phyloP scores from a whole-genome alignment of 768 basidiomycete genomes.

The Amylocystis lapponica region DNA sequence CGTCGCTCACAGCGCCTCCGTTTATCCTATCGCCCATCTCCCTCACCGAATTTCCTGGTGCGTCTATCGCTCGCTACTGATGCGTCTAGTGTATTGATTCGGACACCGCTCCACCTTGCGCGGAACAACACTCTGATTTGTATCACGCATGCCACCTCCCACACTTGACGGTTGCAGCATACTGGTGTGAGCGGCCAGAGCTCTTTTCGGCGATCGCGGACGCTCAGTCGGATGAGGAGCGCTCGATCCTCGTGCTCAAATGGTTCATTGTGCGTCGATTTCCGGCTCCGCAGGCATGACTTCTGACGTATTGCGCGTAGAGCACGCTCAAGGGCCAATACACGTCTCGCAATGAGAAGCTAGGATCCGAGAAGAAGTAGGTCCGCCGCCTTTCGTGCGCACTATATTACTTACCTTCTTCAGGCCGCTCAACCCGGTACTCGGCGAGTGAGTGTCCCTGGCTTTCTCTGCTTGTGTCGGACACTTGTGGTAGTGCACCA shows the following conservation, averaged over 20 bases:
- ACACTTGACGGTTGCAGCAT: slow-evolving; percentile 44
- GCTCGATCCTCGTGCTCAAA: slow-evolving; percentile 74
- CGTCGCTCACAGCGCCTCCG: slow-evolving; percentile 76
- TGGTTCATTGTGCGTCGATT: slow-evolving; percentile 85
- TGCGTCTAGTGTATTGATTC: not conserved
- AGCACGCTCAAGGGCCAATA: slow-evolving; percentile 94
- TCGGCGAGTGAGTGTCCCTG: slow-evolving; percentile 67
- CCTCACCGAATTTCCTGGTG: slow-evolving; percentile 88
- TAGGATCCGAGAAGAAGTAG: slow-evolving; percentile 97
- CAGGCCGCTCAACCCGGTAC: slow-evolving; percentile 92
- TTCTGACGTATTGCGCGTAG: slow-evolving; percentile 30
- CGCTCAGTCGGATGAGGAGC: slow-evolving; percentile 65
- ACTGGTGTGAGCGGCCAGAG: slow-evolving; percentile 95
- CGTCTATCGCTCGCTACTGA: slow-evolving; percentile 18
- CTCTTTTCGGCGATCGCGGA: slow-evolving; percentile 84
- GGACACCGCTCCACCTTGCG: not conserved
- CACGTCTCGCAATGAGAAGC: slow-evolving; percentile 89
- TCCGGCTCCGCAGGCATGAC: not conserved
- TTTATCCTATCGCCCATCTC: slow-evolving; percentile 92
- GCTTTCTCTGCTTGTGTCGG: not conserved
- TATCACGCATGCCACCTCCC: not conserved
- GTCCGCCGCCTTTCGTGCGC: slow-evolving; percentile 17
- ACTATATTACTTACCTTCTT: slow-evolving; percentile 10
- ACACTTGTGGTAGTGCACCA: too few relatives aligned
- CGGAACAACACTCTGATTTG: not conserved